Percentiles rank a stretch among this genome's conserved stretches.
Conservation (phyloP, 139 green algal genomes). For the Chlorella sp. region DNA sequence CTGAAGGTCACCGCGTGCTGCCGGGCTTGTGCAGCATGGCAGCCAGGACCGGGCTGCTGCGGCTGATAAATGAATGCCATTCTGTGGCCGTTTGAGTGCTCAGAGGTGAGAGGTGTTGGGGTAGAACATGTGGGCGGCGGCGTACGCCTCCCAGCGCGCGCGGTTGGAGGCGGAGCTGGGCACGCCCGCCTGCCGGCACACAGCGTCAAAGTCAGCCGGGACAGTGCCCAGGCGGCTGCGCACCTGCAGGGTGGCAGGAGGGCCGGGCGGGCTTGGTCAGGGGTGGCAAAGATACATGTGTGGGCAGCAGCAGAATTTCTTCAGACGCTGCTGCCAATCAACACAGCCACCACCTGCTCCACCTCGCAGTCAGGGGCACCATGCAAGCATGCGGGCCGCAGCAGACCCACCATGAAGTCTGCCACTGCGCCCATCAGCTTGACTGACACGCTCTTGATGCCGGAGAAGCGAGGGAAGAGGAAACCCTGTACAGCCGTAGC, state of each 20-base stretch:
- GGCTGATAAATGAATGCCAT: not conserved
- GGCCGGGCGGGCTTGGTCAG: not conserved
- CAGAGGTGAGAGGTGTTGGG: slow-evolving; percentile 35
- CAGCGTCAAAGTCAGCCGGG: slow-evolving; percentile 39
- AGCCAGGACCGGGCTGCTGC: not conserved
- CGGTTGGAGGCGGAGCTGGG: not conserved
- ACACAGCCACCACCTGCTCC: not conserved
- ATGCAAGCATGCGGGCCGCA: not conserved
- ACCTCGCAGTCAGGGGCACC: too few species aligned
- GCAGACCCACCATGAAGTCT: slow-evolving; percentile 43
- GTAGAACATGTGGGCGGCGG: slow-evolving; percentile 43
- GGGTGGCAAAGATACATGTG: not conserved
- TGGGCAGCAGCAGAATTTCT: too few species aligned
- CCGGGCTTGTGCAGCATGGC: not conserved
- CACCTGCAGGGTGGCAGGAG: not conserved
- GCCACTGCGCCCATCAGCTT: slow-evolving; percentile 47
- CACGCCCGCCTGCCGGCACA: not conserved
- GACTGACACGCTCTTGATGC: slow-evolving; percentile 50
- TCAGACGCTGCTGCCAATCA: too few species aligned
- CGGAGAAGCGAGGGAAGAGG: slow-evolving; percentile 66
- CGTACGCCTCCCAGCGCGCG: slow-evolving; percentile 49
- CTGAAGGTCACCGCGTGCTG: not conserved
- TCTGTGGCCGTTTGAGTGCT: not conserved
- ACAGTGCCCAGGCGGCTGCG: slow-evolving; percentile 37
- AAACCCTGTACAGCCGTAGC: slow-evolving; percentile 20